Evolutionary conservation across 1,139 yeast species (phyloP).

Genomic region (Blastobotrys petasosporus): DNA sequence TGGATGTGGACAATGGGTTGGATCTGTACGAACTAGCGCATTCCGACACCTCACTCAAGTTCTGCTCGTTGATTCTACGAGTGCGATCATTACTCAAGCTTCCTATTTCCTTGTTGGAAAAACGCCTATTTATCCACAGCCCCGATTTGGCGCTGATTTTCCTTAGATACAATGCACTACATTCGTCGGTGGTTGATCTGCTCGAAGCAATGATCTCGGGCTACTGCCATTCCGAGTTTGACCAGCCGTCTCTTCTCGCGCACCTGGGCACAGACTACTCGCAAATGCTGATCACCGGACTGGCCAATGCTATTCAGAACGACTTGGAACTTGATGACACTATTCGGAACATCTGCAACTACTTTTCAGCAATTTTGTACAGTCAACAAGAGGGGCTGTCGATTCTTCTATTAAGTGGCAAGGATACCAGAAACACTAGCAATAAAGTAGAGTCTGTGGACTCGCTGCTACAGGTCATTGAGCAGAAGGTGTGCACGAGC

Average conservation of each 20-base stretch:
- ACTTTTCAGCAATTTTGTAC: constrained; percentile 69
- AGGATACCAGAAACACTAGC: constrained; percentile 41
- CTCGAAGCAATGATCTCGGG: constrained; percentile 59
- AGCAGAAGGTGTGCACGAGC: constrained; percentile 47
- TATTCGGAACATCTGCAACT: constrained; percentile 57
- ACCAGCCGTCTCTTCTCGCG: constrained; percentile 73
- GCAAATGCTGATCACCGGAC: constrained; percentile 49
- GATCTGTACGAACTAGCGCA: constrained; percentile 30
- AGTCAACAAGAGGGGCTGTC: constrained; percentile 78
- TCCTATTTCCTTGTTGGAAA: constrained; percentile 61
- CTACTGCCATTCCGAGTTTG: constrained; percentile 42
- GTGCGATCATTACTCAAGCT: constrained; percentile 48
- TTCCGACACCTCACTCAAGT: constrained; percentile 35
- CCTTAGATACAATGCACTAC: constrained; percentile 43
- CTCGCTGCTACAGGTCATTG: constrained; percentile 52
- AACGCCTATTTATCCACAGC: constrained; percentile 48
- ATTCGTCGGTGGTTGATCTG: constrained; percentile 50
- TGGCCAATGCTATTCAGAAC: constrained; percentile 57
- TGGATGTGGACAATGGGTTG: constrained; percentile 38
- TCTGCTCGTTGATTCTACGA: constrained; percentile 44
- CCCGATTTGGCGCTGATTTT: constrained; percentile 59
- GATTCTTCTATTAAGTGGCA: constrained; percentile 68
- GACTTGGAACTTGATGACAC: constrained; percentile 52
- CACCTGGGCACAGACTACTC: constrained; percentile 67
- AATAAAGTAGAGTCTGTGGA: constrained; percentile 23